Conservation (phyloP, 495 filamentous ascomycete genomes). For the Talaromyces proteolyticus region DNA sequence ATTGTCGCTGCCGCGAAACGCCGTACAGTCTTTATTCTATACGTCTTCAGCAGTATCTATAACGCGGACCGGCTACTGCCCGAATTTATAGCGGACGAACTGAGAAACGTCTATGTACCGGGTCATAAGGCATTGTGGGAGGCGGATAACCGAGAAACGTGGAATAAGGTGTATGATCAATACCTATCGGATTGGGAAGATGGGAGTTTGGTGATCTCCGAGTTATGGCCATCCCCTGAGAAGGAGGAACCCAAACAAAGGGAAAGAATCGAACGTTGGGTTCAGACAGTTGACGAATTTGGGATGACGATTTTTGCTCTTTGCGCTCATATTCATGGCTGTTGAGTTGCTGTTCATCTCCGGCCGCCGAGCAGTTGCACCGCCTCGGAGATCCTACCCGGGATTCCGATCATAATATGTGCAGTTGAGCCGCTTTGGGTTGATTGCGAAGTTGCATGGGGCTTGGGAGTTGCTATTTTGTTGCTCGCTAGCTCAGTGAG, state of each 20-base stretch:
- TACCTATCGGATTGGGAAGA: constrained; percentile 33
- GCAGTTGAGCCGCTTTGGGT: too few species aligned
- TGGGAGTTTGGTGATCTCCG: constrained; percentile 30
- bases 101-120: constrained; percentile 24
- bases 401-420: too few species aligned
- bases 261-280: constrained; percentile 20
- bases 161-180: constrained; percentile 32
- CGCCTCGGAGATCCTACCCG: too few species aligned
- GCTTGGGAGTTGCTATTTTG: too few species aligned
- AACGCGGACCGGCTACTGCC: constrained; percentile 29
- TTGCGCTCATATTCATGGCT: constrained; percentile 23
- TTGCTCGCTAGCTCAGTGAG: too few species aligned
- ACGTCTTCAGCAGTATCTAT: constrained; percentile 41
- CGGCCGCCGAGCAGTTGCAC: too few species aligned
- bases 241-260: constrained; percentile 8
- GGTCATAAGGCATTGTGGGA: constrained; percentile 32
- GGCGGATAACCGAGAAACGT: constrained; percentile 20
- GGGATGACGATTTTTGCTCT: constrained; percentile 24
- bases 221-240: constrained; percentile 29
- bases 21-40: constrained; percentile 39
- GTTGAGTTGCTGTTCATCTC: too few species aligned
- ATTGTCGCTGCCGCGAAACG: constrained; percentile 40
- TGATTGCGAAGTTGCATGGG: too few species aligned
- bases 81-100: constrained; percentile 34
- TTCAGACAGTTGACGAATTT: constrained; percentile 21